Conservation (phyloP, 2,329 filamentous ascomycete species). For the Plectosphaerella plurivora region DNA sequence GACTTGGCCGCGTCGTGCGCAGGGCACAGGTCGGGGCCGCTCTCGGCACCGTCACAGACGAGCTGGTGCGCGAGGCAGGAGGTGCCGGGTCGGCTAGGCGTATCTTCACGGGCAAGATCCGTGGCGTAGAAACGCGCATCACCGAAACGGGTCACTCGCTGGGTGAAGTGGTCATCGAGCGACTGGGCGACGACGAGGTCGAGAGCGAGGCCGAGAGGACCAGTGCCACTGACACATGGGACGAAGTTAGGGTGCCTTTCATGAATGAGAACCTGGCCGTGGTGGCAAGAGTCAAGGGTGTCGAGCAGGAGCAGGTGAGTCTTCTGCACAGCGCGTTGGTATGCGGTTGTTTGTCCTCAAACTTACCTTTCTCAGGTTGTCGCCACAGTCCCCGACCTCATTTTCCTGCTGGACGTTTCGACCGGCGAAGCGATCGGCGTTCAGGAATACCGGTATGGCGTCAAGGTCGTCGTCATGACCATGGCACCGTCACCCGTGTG, state of each 20-base stretch:
- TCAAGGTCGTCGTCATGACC: slow-evolving; percentile 16
- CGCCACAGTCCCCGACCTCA: slow-evolving; percentile 35
- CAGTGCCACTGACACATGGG: slow-evolving; percentile 19
- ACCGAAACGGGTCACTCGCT: slow-evolving; percentile 36
- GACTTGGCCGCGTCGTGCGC: slow-evolving; percentile 45
- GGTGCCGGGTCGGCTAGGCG: slow-evolving; percentile 16
- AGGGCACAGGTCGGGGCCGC: slow-evolving; percentile 36
- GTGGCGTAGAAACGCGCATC: slow-evolving; percentile 32
- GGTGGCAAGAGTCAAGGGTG: slow-evolving; percentile 11
- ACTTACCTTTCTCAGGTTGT: slow-evolving; percentile 15
- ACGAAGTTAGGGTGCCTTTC: slow-evolving; percentile 11
- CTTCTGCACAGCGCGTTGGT: not conserved
- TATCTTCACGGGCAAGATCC: slow-evolving; percentile 21
- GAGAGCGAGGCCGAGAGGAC: slow-evolving; percentile 21
- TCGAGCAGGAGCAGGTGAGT: slow-evolving; percentile 16
- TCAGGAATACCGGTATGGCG: slow-evolving; percentile 27
- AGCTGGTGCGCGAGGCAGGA: slow-evolving; percentile 32
- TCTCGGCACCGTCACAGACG: slow-evolving; percentile 32
- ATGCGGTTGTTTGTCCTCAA: not conserved
- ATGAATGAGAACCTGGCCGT: slow-evolving; percentile 15
- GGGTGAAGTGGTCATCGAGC: slow-evolving; percentile 33
- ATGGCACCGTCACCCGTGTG: slow-evolving; percentile 5
- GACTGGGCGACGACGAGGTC: slow-evolving; percentile 29
- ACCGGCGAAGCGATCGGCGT: slow-evolving; percentile 30
- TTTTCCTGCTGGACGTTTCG: slow-evolving; percentile 29